Evolutionary conservation across 805 yeast genomes (phyloP), one percentile per base, ranked within the genome.

Genomic region (Zygosaccharomyces rouxii): DNA sequence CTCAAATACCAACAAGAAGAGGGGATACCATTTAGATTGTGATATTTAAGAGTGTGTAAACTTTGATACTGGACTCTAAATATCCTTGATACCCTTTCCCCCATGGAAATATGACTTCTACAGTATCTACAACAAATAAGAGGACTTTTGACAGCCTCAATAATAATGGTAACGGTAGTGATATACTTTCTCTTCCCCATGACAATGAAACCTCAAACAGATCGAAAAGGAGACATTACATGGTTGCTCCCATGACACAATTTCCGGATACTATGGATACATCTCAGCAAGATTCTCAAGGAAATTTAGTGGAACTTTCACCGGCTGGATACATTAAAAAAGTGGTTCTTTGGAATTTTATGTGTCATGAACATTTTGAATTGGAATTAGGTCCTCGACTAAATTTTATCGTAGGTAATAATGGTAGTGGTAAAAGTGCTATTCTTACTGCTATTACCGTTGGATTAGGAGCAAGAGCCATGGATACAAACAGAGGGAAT

Each of bases 371-470:
- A 41, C 79, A 86, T 47, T 87, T 94, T 59, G 81, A 80, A 48
- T 68, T 94, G 7, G 77, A 75, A 3, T 74, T 90, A 28, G 94
- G 94, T 1, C 89, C 92, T 0, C 79, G 83, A 46, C 74, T 90
- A 56, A 90, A 90, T 64, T 86, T 90, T 61, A 87, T 90, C 48
- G 84, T 87, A 35, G 98, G 98, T 18, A 75, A 84, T 48, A 90
- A 90, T 60, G 98, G 98, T 2, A 81, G 90, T 33, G 98, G 98
- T 26, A 90, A 90, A 62, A 79, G 88, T 62, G 95, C 97, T 1
- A 77, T 90, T 16, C 69, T 90, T 50, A 89, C 97, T 0, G 97
- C 96, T 0, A 80, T 90, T 1, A 81, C 90, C 6, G 83, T 89
- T 4, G 92, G 96, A 2, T 67, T 92, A 2, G 97, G 97, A 18